Base-by-base conservation (phyloP, 1,284 basidiomycete genomes). In the Puccinia hordei region DNA sequence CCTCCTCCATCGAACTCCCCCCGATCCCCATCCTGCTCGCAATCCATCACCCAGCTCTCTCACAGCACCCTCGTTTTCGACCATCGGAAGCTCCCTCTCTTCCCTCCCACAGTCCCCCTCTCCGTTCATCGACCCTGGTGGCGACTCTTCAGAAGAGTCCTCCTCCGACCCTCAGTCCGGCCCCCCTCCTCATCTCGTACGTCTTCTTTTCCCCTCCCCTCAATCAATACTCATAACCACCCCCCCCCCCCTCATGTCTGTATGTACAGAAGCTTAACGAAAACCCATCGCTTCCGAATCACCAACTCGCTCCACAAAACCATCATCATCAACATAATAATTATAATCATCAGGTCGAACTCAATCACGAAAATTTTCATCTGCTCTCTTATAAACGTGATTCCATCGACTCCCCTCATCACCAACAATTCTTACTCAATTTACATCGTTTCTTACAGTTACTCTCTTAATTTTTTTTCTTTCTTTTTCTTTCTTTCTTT, bases 41-140 rank as follows among this genome's bases (percentile, higher is more conserved):
- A 49, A n/a, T 13, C 33, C 33, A 1, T 1, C 1, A 15, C 33
- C 33, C 17, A 1, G 8, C 22, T 12, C 38, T 12, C 38, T 41
- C 46, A 22, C 2, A n/a, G 30, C 46, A 1, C 46, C 46, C 41
- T 71, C 61, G 5, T 17, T 53, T 46, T 71, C 68, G 33, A 51
- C 46, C 27, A 71, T 71, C 51, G 68, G 68, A 13, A 71, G 68
- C 51, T 71, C 68, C 46, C 51, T 71, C 12, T 24, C 38, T 1
- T 71, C 68, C 38, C 63, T 44, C 15, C 46, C 44, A 22, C 46
- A 19, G 1, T 51, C 68, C 3, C 27, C 68, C 17, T 53, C 68
- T 2, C 46, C 68, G 15, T 30, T 35, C 44, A 5, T n/a, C 17
- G 33, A 71, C 5, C 27, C 19, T 1, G 1, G 24, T 17, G 9